Base-by-base conservation (phyloP, 805 yeast genomes). In the Ogataea ramenticola region DNA sequence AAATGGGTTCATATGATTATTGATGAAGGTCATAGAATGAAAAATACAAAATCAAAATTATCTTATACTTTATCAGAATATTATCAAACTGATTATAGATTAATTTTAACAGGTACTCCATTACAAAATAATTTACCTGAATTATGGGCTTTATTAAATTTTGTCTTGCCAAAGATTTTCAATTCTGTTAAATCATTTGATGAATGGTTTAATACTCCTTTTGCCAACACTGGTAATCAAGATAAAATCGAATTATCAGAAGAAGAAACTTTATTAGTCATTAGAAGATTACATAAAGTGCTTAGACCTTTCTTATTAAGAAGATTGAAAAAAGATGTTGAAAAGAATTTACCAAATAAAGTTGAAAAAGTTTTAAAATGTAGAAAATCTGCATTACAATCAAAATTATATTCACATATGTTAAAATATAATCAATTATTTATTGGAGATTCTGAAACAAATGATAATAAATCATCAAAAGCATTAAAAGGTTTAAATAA, bases 1-100 rank as follows among this genome's bases (percentile, higher is more conserved):
- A 75, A 75, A 49, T 86, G 90, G 80, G 83, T 84, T 36, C 91
- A 86, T 61, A 86, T 86, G 91, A 84, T 86, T 51, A 86, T 86
- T 51, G 95, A 86, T 70, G 95, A 86, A 71, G 95, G 95, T 62
- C 95, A 86, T 63, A 72, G 95, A 66, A 82, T 86, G 89, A 86
- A 86, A 59, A 86, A 86, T 57, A 71, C 89, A 2, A 76, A 77
- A 45, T 83, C 91, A 3, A 86, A 85, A 57, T 66, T 86, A 44
- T 82, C 91, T 0, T 69, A 69, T 43, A 85, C 93, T 0, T 76
- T 86, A 52, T 78, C 82, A 31, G 78, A 74, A 44, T 83, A 78
- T 55, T 86, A 86, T 55, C 81, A 75, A 50, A 82, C 93, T 1
- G 81, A 82, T 58, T 79, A 86, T 58, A 72, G 95, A 65, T 72